These are phyloP conservation scores for Tetrapisispora namnaoensis DNA, from an alignment of 805 yeast species.

Conservation along the genomic window DNA sequence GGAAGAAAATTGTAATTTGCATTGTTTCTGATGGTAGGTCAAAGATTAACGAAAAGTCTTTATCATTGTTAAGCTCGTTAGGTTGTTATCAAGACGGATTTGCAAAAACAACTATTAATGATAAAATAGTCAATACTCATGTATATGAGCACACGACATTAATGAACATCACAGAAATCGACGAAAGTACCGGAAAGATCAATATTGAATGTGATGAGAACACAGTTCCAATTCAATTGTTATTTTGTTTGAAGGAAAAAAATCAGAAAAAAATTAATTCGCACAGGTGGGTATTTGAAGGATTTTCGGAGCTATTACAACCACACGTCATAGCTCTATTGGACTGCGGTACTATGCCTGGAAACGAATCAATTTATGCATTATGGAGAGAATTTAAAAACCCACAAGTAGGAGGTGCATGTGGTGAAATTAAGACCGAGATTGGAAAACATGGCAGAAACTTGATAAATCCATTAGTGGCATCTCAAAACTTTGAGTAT, in stretches of 20 bases:
- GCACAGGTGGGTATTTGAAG: slow-evolving; percentile 95
- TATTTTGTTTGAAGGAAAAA: slow-evolving; percentile 83
- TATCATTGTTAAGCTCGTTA: slow-evolving; percentile 70
- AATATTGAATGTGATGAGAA: slow-evolving; percentile 40
- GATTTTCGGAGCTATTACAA: slow-evolving; percentile 70
- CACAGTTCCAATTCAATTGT: slow-evolving; percentile 74
- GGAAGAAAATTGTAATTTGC: slow-evolving; percentile 89
- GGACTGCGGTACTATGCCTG: slow-evolving; percentile 93
- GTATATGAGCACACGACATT: slow-evolving; percentile 89
- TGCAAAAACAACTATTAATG: slow-evolving; percentile 84
- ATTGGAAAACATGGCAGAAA: slow-evolving; percentile 51
- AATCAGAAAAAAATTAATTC: slow-evolving; percentile 88
- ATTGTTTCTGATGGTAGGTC: slow-evolving; percentile 88
- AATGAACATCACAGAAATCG: slow-evolving; percentile 67
- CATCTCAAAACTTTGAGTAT: slow-evolving; percentile 95
- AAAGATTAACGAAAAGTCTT: slow-evolving; percentile 68
- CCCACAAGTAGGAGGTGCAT: slow-evolving; percentile 88
- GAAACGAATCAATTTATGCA: slow-evolving; percentile 72
- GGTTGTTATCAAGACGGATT: slow-evolving; percentile 95
- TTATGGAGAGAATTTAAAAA: slow-evolving; percentile 79
- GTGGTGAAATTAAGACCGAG: slow-evolving; percentile 91
- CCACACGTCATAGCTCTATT: slow-evolving; percentile 77
- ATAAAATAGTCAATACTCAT: slow-evolving; percentile 71
- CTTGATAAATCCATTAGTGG: slow-evolving; percentile 77
- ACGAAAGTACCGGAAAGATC: slow-evolving; percentile 42